These are phyloP conservation scores for Aspergillus sclerotioniger DNA, from an alignment of 495 filamentous ascomycete species.

Conservation along the genomic window DNA sequence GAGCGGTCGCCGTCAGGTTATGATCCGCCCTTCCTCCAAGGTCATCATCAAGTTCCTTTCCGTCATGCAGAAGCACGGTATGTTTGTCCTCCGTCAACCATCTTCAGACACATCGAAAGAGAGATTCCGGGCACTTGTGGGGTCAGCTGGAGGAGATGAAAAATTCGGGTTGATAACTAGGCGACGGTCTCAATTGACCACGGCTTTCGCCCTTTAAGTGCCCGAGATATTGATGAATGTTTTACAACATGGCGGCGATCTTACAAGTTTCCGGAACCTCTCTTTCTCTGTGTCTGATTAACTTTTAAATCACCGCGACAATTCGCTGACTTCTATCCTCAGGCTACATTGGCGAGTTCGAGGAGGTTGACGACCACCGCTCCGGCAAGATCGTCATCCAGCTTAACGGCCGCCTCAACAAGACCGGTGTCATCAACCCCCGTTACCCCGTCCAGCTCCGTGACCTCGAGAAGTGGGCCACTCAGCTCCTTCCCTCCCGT, in stretches of 20 bases:
- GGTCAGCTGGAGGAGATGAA: neutral
- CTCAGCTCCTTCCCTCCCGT: constrained; percentile 96
- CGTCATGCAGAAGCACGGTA: constrained; percentile 99
- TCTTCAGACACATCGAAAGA: neutral
- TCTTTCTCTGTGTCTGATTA: constrained; percentile 41
- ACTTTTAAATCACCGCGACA: constrained; percentile 28
- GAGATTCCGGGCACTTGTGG: constrained; percentile 1
- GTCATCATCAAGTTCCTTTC: constrained; percentile 98
- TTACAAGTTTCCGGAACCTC: constrained; percentile 78
- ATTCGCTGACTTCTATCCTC: constrained; percentile 45
- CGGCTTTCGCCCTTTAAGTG: constrained; percentile 98
- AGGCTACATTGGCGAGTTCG: constrained; percentile 99
- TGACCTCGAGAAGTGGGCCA: constrained; percentile 98
- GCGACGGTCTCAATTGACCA: constrained; percentile 75
- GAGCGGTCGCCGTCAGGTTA: constrained; percentile 94
- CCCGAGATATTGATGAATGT: constrained; percentile 77
- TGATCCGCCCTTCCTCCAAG: constrained; percentile 96
- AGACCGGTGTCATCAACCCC: constrained; percentile 97
- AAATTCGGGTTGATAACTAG: constrained; percentile 99
- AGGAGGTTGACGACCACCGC: constrained; percentile 99
- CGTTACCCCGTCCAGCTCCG: constrained; percentile 97
- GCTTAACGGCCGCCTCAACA: constrained; percentile 93
- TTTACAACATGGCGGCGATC: constrained; percentile 64
- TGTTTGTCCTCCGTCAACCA: constrained; percentile 36
- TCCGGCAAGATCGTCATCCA: constrained; percentile 98